Evolutionary conservation across 2,329 filamentous ascomycete genomes (phyloP).

Genomic region (Penicillium sp.): DNA sequence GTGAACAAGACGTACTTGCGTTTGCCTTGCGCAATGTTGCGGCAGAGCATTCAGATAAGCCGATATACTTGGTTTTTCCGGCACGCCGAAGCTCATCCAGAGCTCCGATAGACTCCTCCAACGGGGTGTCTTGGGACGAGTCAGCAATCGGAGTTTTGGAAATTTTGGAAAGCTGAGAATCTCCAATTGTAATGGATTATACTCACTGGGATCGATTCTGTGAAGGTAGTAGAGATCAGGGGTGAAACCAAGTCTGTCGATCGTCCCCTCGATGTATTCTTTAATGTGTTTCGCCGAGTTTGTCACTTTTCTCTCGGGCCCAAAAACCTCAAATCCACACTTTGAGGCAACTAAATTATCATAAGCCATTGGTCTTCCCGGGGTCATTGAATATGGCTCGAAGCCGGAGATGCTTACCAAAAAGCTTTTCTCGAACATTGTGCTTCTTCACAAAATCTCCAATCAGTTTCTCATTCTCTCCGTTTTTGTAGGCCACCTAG

Average conservation of each 20-base stretch:
- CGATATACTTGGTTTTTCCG: conserved; percentile 54
- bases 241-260: conserved; percentile 51
- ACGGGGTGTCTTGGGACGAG: conserved; percentile 39
- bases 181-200: accelerated
- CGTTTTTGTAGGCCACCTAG: conserved; percentile 46
- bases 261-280: conserved; percentile 53
- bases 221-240: conserved; percentile 52
- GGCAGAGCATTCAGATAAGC: conserved; percentile 52
- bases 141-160: not conserved
- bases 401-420: conserved; percentile 36
- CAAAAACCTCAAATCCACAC: conserved; percentile 48
- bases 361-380: not conserved
- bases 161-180: too few relatives aligned
- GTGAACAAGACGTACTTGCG: conserved; percentile 35
- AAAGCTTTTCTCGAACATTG: conserved; percentile 53
- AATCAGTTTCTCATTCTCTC: conserved; percentile 53
- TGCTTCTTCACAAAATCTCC: conserved; percentile 56
- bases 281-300: conserved; percentile 52
- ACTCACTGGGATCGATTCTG: conserved; percentile 48
- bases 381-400: not conserved
- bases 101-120: conserved; percentile 51
- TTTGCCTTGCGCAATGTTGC: conserved; percentile 49
- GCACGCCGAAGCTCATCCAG: conserved; percentile 50
- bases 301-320: conserved; percentile 35
- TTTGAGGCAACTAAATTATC: conserved; percentile 50